These are phyloP conservation scores for Leccinum cinnamomeum DNA, from an alignment of 1,284 basidiomycete genomes.

Conservation along the genomic window DNA sequence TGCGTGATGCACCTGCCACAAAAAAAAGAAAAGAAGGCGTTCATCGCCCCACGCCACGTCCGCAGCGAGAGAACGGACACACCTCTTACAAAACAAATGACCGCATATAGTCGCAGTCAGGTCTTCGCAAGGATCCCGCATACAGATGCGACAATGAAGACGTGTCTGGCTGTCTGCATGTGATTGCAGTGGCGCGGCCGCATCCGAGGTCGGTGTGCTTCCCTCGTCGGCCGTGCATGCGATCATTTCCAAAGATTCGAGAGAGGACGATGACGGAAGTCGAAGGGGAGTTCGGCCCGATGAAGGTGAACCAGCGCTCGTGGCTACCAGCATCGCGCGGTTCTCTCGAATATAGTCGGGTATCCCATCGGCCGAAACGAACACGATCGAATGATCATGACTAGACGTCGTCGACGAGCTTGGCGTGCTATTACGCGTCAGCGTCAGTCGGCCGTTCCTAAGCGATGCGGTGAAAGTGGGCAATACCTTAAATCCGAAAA, in stretches of 20 bases:
- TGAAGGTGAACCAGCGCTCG: constrained; percentile 28
- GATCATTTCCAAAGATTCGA: constrained; percentile 11
- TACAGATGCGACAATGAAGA: constrained; percentile 48
- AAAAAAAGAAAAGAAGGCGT: not conserved
- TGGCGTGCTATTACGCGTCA: constrained; percentile 13
- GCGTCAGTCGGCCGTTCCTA: constrained; percentile 1
- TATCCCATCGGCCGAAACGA: constrained; percentile 32
- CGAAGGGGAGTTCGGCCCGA: constrained; percentile 22
- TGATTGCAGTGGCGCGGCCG: not conserved
- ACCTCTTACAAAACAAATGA: constrained; percentile 58
- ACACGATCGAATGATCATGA: constrained; percentile 26
- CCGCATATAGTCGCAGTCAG: constrained; percentile 57
- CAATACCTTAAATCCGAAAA: constrained; percentile 23
- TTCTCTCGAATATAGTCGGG: constrained; percentile 35
- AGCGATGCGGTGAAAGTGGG: not conserved
- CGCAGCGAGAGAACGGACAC: constrained; percentile 16
- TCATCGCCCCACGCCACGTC: not conserved
- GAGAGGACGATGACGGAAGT: constrained; percentile 22
- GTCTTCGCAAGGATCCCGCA: constrained; percentile 43
- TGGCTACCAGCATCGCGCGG: constrained; percentile 33
- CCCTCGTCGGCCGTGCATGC: not conserved
- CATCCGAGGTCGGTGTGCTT: not conserved
- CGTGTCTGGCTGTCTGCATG: not conserved
- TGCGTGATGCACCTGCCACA: constrained; percentile 48
- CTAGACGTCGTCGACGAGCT: constrained; percentile 18